Conservation (phyloP, 1,284 basidiomycete genomes). For the Coniferiporia weirii region DNA sequence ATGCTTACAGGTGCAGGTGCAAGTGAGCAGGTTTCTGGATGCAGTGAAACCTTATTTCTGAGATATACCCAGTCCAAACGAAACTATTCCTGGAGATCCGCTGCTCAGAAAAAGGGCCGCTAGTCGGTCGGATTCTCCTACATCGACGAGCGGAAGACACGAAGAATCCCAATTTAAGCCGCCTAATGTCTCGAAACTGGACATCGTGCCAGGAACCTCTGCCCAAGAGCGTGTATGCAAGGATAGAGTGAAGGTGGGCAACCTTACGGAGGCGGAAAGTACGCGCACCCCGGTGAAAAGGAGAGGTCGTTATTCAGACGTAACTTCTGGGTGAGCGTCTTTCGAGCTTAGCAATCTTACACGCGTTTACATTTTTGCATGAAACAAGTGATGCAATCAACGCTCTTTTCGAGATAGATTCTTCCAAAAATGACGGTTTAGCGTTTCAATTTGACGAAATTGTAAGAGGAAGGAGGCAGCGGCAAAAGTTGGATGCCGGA, state of each 20-base stretch:
- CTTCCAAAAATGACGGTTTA: conserved; percentile 58
- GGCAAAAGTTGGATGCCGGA: conserved; percentile 65
- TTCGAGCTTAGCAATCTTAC: not conserved
- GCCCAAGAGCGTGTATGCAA: not conserved
- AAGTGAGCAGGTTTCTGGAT: not conserved
- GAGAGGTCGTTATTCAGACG: not conserved
- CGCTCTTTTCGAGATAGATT: conserved; percentile 62
- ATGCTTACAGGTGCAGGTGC: not conserved
- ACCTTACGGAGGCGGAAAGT: not conserved
- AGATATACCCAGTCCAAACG: not conserved
- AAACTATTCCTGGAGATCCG: not conserved
- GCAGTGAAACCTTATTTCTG: not conserved
- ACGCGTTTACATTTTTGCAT: not conserved
- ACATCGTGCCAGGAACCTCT: not conserved
- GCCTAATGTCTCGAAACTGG: not conserved
- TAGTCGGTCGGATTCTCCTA: not conserved
- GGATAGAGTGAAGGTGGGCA: not conserved
- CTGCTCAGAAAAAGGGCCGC: not conserved
- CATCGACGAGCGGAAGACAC: not conserved
- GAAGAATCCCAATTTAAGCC: not conserved
- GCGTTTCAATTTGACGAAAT: conserved; percentile 72
- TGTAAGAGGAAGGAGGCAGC: conserved; percentile 60
- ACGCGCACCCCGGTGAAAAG: not conserved
- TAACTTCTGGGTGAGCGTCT: not conserved
- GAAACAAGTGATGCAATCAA: conserved; percentile 44